Base-by-base conservation (phyloP, 2,329 filamentous ascomycete genomes). In the Calonectria ilicicola region DNA sequence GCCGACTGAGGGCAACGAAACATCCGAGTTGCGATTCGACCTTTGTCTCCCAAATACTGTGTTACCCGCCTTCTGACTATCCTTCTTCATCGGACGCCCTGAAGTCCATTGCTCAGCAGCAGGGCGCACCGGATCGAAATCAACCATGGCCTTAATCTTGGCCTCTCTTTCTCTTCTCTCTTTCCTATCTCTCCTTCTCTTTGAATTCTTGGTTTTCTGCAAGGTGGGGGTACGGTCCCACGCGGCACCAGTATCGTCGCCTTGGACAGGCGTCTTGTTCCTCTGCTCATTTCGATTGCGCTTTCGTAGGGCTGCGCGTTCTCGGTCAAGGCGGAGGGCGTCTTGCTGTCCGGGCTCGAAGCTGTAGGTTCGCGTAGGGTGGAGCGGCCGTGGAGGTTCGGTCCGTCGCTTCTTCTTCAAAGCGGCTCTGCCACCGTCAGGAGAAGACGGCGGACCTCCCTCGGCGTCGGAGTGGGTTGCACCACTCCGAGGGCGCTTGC, bases 101-200 rank as follows among this genome's bases (percentile, higher is more conserved):
- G 91, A 86, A 66, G 89, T 89, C 82, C 89, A 90, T 38, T 88
- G 86, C 72, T 92, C 89, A 60, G 89, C 88, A 14, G 89, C 89
- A 7, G 92, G 88, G 65, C 94, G 90, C 66, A 92, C 85, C 7
- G 94, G 92, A 76, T 93, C 89, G 73, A 89, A 90, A 47, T 91
- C 90, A 80, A 91, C 94, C 93, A 98, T 94, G 67, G 94, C 92
- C 81, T 93, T 94, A 80, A 98, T 95, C 84, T 98, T 95, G 74
- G 94, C 94, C 84, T 98, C 96, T 70, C 96, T 90, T 71, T 97
- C 94, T 74, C 93, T 89, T 77, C 93, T 92, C 79, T 93, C 92
- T 78, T 93, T 91, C 84, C 94, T 97, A 47, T 93, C 93, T 80
- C 92, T 95, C 73, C 93, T 92, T 72, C 92, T 90, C 65, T 90